These are phyloP conservation scores for Globisporangium carolinianum DNA, from an alignment of 352 stramenopile genomes.

Conservation along the genomic window DNA sequence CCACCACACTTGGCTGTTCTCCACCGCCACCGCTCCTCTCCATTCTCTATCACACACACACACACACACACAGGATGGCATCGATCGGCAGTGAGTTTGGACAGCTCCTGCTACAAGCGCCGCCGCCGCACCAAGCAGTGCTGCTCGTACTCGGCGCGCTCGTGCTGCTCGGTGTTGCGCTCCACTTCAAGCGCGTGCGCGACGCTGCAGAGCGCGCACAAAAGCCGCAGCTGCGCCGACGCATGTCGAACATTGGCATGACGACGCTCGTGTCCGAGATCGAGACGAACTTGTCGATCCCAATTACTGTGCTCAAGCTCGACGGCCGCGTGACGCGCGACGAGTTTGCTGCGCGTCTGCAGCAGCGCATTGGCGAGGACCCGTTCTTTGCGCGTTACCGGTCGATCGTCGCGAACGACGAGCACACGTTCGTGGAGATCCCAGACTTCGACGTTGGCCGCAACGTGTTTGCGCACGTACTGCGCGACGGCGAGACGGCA, in stretches of 20 bases:
- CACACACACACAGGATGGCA: background rate
- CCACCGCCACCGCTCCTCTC: background rate
- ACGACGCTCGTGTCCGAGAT: slow-evolving; percentile 69
- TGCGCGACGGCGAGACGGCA: slow-evolving; percentile 43
- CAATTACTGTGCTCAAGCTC: slow-evolving; percentile 55
- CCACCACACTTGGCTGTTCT: no score
- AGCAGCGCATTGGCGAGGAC: slow-evolving; percentile 41
- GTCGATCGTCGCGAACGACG: slow-evolving; percentile 39
- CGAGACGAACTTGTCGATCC: slow-evolving; percentile 71
- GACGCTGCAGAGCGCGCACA: background rate
- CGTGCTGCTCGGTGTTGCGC: slow-evolving; percentile 12
- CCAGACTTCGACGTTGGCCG: slow-evolving; percentile 39
- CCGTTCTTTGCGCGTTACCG: slow-evolving; percentile 68
- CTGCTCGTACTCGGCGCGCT: slow-evolving; percentile 12
- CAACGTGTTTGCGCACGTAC: slow-evolving; percentile 52
- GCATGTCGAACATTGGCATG: slow-evolving; percentile 66
- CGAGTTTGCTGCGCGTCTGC: slow-evolving; percentile 42
- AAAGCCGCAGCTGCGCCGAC: slow-evolving; percentile 31
- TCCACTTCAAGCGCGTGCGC: slow-evolving; percentile 9
- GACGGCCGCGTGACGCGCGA: slow-evolving; percentile 34
- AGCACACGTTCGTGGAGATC: slow-evolving; percentile 53
- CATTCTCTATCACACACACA: no score
- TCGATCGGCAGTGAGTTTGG: slow-evolving; percentile 3
- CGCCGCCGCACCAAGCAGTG: slow-evolving; percentile 12
- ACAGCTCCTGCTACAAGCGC: slow-evolving; percentile 10